Conservation (phyloP, 371 early-diverging fungal genomes). For the Zopfochytrium polystomum region DNA sequence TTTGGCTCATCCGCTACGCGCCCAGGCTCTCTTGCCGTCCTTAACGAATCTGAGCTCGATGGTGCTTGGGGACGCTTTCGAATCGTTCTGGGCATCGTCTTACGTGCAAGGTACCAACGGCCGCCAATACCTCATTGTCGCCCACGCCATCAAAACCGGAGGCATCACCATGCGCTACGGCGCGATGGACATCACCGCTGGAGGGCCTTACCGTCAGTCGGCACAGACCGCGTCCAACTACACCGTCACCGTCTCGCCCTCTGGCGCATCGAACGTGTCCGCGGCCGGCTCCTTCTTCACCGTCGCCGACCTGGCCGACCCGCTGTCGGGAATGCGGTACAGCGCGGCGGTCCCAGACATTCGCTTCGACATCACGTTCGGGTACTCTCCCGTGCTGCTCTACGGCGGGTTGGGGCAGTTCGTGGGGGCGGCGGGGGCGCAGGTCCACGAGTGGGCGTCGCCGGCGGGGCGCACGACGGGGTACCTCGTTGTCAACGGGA, state of each 20-base stretch:
- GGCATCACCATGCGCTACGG: background rate
- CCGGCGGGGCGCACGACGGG: background rate
- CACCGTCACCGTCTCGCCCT: background rate
- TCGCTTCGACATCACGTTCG: background rate
- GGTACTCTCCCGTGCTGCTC: background rate
- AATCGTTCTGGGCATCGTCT: background rate
- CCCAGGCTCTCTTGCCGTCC: background rate
- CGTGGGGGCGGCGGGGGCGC: background rate
- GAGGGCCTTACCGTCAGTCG: background rate
- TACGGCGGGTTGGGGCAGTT: background rate
- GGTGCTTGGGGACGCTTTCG: background rate
- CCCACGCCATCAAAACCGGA: background rate
- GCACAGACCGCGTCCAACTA: background rate
- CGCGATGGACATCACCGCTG: background rate
- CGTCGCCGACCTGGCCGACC: background rate
- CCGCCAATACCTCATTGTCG: background rate
- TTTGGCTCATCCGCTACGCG: background rate
- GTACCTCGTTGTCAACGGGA: background rate
- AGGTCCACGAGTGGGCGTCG: background rate
- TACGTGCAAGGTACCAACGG: background rate
- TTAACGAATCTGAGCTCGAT: background rate
- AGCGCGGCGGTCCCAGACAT: background rate
- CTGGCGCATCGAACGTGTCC: background rate
- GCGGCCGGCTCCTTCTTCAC: background rate
- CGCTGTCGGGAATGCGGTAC: background rate